Conservation (phyloP, 1,139 yeast species). For the Candida dubliniensis region DNA sequence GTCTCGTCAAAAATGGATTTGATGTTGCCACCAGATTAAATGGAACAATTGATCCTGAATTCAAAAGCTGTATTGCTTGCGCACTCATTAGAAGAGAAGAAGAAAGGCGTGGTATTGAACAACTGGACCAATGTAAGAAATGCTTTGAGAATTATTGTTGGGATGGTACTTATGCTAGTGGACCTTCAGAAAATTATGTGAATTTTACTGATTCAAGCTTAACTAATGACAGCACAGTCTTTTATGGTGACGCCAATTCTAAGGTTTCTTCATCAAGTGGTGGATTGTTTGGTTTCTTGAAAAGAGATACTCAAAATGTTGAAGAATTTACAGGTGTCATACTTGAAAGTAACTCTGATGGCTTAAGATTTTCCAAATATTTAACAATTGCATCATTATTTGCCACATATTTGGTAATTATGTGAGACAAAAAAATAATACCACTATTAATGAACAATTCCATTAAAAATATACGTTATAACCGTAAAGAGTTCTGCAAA, state of each 20-base stretch:
- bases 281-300: slow-evolving; percentile 5
- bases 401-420: background rate
- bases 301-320: slow-evolving; percentile 1
- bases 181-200: slow-evolving; percentile 11
- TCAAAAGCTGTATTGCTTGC: slow-evolving; percentile 81
- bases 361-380: background rate
- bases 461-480: no score
- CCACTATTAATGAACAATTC: no score
- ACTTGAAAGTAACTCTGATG: background rate
- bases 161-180: slow-evolving; percentile 51
- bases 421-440: no score
- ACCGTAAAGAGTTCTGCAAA: no score
- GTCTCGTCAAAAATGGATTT: slow-evolving; percentile 75
- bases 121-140: slow-evolving; percentile 66
- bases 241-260: slow-evolving; percentile 9
- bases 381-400: slow-evolving; percentile 1
- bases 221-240: slow-evolving; percentile 24
- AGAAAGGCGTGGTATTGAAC: slow-evolving; percentile 64
- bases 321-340: background rate
- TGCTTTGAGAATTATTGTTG: slow-evolving; percentile 83
- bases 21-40: slow-evolving; percentile 73
- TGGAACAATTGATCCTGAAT: slow-evolving; percentile 68
- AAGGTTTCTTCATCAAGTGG: slow-evolving; percentile 1
- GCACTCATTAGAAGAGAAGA: slow-evolving; percentile 83
- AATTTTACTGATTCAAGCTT: slow-evolving; percentile 31